Percentiles rank a stretch among this genome's conserved stretches.
Conservation (phyloP, 2,329 filamentous ascomycete species). For the Rhynchosporium secalis region DNA sequence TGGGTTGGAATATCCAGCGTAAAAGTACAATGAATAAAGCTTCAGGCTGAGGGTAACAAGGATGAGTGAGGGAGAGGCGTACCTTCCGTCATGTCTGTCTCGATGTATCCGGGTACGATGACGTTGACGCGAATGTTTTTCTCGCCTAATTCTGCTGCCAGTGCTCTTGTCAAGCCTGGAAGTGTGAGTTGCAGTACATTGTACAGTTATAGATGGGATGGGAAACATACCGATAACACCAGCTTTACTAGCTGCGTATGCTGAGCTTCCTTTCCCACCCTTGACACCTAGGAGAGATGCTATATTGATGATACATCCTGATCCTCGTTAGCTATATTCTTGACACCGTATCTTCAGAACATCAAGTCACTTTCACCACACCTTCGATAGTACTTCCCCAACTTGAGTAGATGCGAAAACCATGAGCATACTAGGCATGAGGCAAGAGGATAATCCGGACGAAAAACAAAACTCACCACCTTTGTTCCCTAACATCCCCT, state of each 20-base stretch:
- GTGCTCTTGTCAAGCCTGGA: slow-evolving; percentile 65
- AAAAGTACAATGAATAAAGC: slow-evolving; percentile 6
- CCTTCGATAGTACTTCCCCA: no score
- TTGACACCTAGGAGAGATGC: slow-evolving; percentile 72
- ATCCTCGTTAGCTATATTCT: slow-evolving; percentile 1
- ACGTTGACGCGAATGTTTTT: slow-evolving; percentile 73
- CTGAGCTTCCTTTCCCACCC: slow-evolving; percentile 67
- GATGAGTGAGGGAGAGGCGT: slow-evolving; percentile 25
- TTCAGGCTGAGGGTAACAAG: slow-evolving; percentile 4
- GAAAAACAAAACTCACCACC: slow-evolving; percentile 27
- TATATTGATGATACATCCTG: slow-evolving; percentile 77
- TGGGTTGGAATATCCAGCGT: not conserved
- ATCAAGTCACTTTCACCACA: no score
- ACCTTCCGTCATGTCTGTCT: slow-evolving; percentile 79
- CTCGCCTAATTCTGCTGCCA: slow-evolving; percentile 62
- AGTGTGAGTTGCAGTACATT: slow-evolving; percentile 8
- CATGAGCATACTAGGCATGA: no score
- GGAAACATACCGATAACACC: slow-evolving; percentile 64
- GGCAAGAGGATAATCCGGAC: slow-evolving; percentile 9
- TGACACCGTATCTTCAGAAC: not conserved
- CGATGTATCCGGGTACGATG: slow-evolving; percentile 79
- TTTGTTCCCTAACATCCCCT: slow-evolving; percentile 48
- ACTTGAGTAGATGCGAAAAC: no score
- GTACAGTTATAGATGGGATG: not conserved
- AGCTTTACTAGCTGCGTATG: slow-evolving; percentile 79